Evolutionary conservation across 768 basidiomycete species (phyloP).

Genomic region (Asterophora lycoperdoides): DNA sequence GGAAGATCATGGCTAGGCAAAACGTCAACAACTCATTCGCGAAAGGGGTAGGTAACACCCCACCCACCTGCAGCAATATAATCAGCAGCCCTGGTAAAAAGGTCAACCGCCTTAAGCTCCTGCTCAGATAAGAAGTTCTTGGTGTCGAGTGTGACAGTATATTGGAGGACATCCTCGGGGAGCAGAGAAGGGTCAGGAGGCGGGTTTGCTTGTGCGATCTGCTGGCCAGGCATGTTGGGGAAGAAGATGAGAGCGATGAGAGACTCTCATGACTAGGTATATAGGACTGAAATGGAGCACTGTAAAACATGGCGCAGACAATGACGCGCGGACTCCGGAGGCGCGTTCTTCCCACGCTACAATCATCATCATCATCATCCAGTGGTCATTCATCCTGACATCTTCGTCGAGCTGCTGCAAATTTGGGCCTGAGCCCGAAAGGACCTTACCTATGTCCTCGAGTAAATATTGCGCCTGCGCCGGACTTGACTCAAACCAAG

Average conservation of each 20-base stretch:
- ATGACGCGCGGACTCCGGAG: no score
- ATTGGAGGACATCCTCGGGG: slow-evolving; percentile 51
- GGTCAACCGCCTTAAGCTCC: slow-evolving; percentile 48
- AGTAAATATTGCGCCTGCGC: no score
- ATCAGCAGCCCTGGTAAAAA: slow-evolving; percentile 59
- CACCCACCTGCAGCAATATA: slow-evolving; percentile 71
- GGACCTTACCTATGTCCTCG: no score
- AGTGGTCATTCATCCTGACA: no score
- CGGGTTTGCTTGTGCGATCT: slow-evolving; percentile 58
- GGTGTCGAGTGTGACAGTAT: slow-evolving; percentile 43
- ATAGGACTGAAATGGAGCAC: no score
- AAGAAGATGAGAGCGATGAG: background rate
- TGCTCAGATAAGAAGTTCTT: slow-evolving; percentile 42
- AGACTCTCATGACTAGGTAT: background rate
- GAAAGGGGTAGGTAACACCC: no score
- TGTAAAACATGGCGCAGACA: no score
- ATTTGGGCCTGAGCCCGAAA: no score
- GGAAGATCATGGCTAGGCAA: slow-evolving; percentile 74
- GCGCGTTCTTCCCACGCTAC: no score
- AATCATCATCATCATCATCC: no score
- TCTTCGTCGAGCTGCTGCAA: no score
- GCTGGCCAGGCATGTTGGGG: slow-evolving; percentile 53
- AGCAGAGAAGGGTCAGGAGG: slow-evolving; percentile 67
- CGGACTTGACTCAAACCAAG: no score
- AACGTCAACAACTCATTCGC: slow-evolving; percentile 11